Evolutionary conservation across 192 early-diverging fungal species (phyloP), one percentile per base, ranked within the genome.

Genomic region (Lunasporangiospora selenospora): DNA sequence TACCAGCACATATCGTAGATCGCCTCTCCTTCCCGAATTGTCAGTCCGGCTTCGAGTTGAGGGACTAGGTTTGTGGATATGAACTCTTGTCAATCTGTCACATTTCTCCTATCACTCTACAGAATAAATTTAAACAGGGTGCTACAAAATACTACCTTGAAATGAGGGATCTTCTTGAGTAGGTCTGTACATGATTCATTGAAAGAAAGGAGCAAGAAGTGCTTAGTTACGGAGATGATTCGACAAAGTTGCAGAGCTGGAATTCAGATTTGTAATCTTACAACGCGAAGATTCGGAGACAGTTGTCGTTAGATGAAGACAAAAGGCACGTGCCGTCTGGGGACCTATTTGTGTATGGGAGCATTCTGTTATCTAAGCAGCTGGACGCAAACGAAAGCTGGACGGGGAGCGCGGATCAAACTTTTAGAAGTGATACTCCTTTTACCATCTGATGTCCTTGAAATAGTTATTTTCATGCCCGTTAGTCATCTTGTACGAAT

Each of bases 1-100:
- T 85, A 89, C 87, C 86, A 91, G 18, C 67, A 61, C 45, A 71
- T 83, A 38, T 91, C 89, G 56, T 88, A 86, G 0, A 91, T 51
- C 3, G 76, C 53, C 54, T 91, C 89, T 6, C 75, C 85, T 45
- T 76, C 67, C 31, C 60, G 47, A 29, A 80, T 77, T 7, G 36
- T 26, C 19, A 81, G 27, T 18, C 42, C 52, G 23, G 67, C n/a
- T 5, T 26, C 60, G 43, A 75, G 40, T 19, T 58, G 50, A n/a
- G 71, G 49, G 52, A 81, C 78, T 61, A 42, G 12, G 18, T 56
- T 58, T n/a, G 33, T n/a, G n/a, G 62, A 16, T 3, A 24, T 11
- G 23, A 13, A 47, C 24, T 13, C 31, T 27, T 37, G 23, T 37
- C 23, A 21, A 21, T 6, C 2, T 16, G 15, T 19, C 6, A 3